Evolutionary conservation across 2,329 filamentous ascomycete species (phyloP).

Genomic region (Sporothrix variecibatus): DNA sequence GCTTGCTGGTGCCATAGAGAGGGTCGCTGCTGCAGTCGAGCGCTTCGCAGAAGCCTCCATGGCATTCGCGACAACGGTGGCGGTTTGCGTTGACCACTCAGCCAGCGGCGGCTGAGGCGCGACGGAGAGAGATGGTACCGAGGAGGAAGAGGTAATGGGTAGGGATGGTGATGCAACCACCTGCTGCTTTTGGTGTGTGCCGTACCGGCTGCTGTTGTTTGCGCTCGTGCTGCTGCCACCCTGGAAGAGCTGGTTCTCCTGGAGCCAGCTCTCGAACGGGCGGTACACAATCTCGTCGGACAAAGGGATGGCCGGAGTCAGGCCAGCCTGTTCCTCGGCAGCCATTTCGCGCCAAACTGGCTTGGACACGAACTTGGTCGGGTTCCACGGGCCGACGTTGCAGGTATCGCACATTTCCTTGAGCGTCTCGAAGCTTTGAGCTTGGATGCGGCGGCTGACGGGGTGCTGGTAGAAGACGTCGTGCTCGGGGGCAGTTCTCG

Average conservation of each 20-base stretch:
- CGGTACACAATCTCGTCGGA: slow-evolving; percentile 64
- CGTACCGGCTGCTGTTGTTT: background rate
- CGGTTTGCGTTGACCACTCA: slow-evolving; percentile 31
- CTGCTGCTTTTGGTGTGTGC: slow-evolving; percentile 8
- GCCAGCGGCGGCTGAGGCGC: slow-evolving; percentile 27
- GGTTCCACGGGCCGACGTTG: slow-evolving; percentile 58
- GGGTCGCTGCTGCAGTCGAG: slow-evolving; percentile 37
- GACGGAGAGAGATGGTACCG: background rate
- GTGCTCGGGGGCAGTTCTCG: slow-evolving; percentile 59
- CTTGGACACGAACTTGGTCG: slow-evolving; percentile 51
- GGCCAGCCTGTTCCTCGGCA: slow-evolving; percentile 65
- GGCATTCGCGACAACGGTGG: slow-evolving; percentile 25
- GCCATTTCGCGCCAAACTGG: slow-evolving; percentile 67
- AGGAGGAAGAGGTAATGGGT: background rate
- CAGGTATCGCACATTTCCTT: slow-evolving; percentile 60
- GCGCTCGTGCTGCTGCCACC: background rate
- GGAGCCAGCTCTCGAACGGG: slow-evolving; percentile 62
- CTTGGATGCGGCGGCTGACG: slow-evolving; percentile 48
- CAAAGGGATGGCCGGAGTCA: slow-evolving; percentile 65
- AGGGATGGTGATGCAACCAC: background rate
- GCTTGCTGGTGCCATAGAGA: slow-evolving; percentile 28
- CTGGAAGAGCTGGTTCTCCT: slow-evolving; percentile 51
- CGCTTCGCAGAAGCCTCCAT: slow-evolving; percentile 36
- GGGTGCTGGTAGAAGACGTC: slow-evolving; percentile 59
- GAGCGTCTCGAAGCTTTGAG: slow-evolving; percentile 53